These are phyloP conservation scores for Takashimella koratensis DNA, from an alignment of 1,284 basidiomycete species.

Conservation along the genomic window DNA sequence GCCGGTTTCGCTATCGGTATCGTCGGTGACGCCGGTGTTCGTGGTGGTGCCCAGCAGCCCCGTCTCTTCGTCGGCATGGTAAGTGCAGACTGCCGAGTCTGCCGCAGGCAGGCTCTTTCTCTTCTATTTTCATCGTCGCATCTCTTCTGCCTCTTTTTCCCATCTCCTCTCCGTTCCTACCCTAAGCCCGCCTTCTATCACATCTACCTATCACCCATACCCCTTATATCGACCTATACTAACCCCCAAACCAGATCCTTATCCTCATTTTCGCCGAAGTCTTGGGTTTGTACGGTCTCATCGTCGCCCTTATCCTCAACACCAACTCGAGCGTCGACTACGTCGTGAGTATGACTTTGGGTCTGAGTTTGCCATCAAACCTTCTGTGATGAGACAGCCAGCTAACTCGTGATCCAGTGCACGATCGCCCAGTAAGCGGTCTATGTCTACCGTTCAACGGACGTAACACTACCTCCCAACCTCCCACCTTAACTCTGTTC, in stretches of 20 bases:
- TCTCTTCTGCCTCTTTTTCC: neutral
- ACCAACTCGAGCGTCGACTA: constrained; percentile 46
- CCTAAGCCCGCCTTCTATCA: neutral
- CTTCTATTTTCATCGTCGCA: no score
- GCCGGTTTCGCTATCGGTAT: constrained; percentile 91
- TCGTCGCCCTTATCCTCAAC: constrained; percentile 57
- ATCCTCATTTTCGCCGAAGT: constrained; percentile 95
- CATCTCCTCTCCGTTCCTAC: neutral
- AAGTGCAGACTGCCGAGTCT: constrained; percentile 5
- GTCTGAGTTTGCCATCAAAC: no score
- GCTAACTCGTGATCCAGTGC: constrained; percentile 1
- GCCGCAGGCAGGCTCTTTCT: no score
- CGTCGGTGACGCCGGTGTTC: constrained; percentile 91
- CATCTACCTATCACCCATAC: neutral
- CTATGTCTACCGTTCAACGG: no score
- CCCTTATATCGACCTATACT: neutral
- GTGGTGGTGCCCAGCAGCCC: constrained; percentile 86
- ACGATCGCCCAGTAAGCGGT: constrained; percentile 1
- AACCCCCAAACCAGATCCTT: no score
- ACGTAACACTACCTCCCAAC: no score
- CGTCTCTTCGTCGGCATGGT: constrained; percentile 75
- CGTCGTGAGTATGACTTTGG: constrained; percentile 4
- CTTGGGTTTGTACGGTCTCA: constrained; percentile 60
- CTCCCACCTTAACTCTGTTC: no score
- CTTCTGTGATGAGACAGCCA: no score